Conservation (phyloP, 495 filamentous ascomycete species). For the Aspergillus asperescens region DNA sequence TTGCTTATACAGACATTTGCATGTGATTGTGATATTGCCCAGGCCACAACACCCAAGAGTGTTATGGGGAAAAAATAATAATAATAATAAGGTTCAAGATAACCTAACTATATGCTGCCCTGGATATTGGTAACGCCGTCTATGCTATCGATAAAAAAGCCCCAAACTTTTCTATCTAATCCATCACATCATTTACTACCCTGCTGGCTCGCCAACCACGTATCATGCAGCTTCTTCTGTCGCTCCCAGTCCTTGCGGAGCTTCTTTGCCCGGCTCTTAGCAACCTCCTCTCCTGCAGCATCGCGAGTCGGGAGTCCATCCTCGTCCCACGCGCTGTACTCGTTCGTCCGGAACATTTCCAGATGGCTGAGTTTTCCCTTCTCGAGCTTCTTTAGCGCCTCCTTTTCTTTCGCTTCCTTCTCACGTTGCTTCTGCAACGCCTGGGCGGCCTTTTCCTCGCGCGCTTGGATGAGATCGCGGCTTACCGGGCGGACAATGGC, state of each 20-base stretch:
- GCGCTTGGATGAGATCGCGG: slow-evolving; percentile 62
- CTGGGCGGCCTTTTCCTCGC: slow-evolving; percentile 58
- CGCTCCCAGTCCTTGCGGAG: slow-evolving; percentile 86
- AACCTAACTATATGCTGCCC: slow-evolving; percentile 3
- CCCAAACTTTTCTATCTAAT: slow-evolving; percentile 1
- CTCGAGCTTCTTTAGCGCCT: slow-evolving; percentile 54
- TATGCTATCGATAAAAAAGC: slow-evolving; percentile 7
- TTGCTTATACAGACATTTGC: background rate
- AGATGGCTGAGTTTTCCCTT: slow-evolving; percentile 64
- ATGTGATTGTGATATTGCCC: slow-evolving; percentile 12
- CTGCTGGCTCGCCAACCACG: slow-evolving; percentile 44
- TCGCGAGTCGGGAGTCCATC: slow-evolving; percentile 79
- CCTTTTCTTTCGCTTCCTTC: slow-evolving; percentile 51
- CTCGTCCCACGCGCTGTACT: slow-evolving; percentile 78
- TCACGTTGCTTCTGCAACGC: slow-evolving; percentile 54
- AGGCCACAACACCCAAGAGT: background rate
- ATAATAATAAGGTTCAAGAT: background rate
- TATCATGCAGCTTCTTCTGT: slow-evolving; percentile 84
- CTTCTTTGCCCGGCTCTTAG: slow-evolving; percentile 79
- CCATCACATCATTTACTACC: slow-evolving; percentile 6
- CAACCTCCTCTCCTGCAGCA: slow-evolving; percentile 68
- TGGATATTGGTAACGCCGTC: slow-evolving; percentile 15
- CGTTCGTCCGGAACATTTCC: slow-evolving; percentile 69
- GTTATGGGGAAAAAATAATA: too few relatives aligned
- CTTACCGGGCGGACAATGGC: slow-evolving; percentile 82